These are phyloP conservation scores for Corynespora cassiicola DNA, from an alignment of 2,329 filamentous ascomycete species.

Conservation along the genomic window DNA sequence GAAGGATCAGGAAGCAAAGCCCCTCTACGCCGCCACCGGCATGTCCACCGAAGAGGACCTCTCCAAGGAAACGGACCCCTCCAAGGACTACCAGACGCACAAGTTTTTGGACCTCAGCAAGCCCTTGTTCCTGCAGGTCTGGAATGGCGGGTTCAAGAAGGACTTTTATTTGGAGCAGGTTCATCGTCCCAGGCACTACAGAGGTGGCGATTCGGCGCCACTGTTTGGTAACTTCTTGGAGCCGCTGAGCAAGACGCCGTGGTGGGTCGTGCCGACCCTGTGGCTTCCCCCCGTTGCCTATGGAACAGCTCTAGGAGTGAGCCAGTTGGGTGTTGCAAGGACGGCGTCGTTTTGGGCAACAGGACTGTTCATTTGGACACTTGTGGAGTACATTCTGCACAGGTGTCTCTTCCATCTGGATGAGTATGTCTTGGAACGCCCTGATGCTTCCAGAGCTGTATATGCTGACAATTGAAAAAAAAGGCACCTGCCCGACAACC, in stretches of 20 bases:
- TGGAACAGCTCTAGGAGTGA: constrained; percentile 69
- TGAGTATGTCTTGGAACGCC: constrained; percentile 73
- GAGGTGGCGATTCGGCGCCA: constrained; percentile 87
- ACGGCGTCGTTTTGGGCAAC: constrained; percentile 69
- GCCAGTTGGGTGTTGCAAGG: constrained; percentile 60
- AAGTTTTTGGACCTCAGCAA: constrained; percentile 91
- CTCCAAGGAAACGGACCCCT: constrained; percentile 80
- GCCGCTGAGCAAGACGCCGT: constrained; percentile 91
- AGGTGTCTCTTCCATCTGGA: constrained; percentile 94
- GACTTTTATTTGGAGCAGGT: constrained; percentile 98
- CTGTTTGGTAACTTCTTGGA: constrained; percentile 99
- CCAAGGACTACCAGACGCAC: constrained; percentile 81
- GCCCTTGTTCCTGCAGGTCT: constrained; percentile 87
- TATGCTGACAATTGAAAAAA: no score
- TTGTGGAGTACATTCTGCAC: constrained; percentile 89
- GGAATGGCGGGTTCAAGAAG: constrained; percentile 86
- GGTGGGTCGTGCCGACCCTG: constrained; percentile 84
- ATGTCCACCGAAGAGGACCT: constrained; percentile 91
- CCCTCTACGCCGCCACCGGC: constrained; percentile 71
- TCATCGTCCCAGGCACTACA: constrained; percentile 94
- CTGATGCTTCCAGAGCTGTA: no score
- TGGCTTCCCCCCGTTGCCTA: constrained; percentile 86
- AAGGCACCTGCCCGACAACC: constrained; percentile 91
- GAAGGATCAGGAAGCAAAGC: constrained; percentile 57
- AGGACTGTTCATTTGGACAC: constrained; percentile 82